Base-by-base conservation (phyloP, 2,329 filamentous ascomycete species). In the Apiospora pterosperma region DNA sequence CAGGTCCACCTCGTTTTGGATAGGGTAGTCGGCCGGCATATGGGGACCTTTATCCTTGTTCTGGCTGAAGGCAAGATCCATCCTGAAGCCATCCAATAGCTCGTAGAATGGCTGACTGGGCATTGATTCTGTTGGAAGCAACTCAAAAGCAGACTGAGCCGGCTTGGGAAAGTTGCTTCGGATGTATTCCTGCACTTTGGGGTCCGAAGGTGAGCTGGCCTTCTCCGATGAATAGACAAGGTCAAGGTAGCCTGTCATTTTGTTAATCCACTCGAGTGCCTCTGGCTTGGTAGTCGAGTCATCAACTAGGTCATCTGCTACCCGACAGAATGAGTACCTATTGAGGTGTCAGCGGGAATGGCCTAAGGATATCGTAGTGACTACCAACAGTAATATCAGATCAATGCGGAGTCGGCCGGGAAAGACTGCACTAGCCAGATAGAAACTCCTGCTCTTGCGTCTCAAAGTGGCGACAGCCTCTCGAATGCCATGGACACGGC, bases 271-370 rank as follows among this genome's bases (percentile, higher is more conserved):
- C 10, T 76, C 69, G 31, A 77, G 76, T 6, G 88, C 87, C 68
- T 89, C 85, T 0, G 78, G 71, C 1, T 79, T 73, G 1, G 80
- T 81, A 1, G 77, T 69, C 0, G 90, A 85, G 65, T 92, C 84
- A 69, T 93, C 90, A 10, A 93, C 84, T 5, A 93, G 79, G 70
- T 93, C 90, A 72, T 93, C 91, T 1, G 89, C 89, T 11, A 92
- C 85, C 12, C 90, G 83, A 69, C 90, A 93, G 72, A 92, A 92
- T 0, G 89, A 90, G 72, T 92, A 92, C 4, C 84, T 86, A 48
- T 10, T n/a, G 21, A n/a, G 23, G 14, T 2, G 44, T 72, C 65
- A 72, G 68, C 10, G 62, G 21, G 38, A 21, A 12, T 5, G 3
- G 25, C 31, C 19, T 11, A 5, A 28, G 39, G 19, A 10, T 5